Conservation (phyloP, 345 rosid genomes). For the Nasturtium officinale region DNA sequence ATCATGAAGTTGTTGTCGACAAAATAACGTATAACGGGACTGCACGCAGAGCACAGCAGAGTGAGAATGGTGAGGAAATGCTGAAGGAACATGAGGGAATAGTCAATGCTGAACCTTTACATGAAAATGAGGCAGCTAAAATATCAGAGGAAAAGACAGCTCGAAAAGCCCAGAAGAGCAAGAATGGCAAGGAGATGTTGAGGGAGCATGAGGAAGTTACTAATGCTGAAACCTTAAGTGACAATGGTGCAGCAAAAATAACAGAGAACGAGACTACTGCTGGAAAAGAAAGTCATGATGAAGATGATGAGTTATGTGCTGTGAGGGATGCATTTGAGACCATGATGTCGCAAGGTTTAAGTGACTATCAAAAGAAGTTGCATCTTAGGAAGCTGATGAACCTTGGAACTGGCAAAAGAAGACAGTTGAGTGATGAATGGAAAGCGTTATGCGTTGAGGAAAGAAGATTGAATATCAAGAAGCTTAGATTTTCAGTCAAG, state of each 20-base stretch:
- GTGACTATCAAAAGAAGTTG: slow-evolving; percentile 15
- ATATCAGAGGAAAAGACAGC: background rate
- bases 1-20: no score
- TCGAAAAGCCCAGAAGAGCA: background rate
- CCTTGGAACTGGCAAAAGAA: background rate
- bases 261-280: background rate
- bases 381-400: slow-evolving; percentile 9
- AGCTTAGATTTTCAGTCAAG: slow-evolving; percentile 10
- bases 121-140: background rate
- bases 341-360: background rate
- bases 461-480: slow-evolving; percentile 7
- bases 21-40: background rate
- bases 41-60: background rate
- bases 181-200: background rate
- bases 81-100: background rate
- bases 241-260: background rate
- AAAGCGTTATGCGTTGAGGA: slow-evolving; percentile 15
- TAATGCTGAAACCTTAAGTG: slow-evolving; percentile 4
- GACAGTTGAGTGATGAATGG: slow-evolving; percentile 26
- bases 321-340: slow-evolving; percentile 34
- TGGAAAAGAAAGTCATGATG: background rate
- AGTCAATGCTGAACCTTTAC: background rate
- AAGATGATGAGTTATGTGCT: background rate
- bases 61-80: background rate
- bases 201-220: background rate